phyloP scores from a whole-genome alignment of 2,329 filamentous ascomycete species.

The Calonectria naviculata region DNA sequence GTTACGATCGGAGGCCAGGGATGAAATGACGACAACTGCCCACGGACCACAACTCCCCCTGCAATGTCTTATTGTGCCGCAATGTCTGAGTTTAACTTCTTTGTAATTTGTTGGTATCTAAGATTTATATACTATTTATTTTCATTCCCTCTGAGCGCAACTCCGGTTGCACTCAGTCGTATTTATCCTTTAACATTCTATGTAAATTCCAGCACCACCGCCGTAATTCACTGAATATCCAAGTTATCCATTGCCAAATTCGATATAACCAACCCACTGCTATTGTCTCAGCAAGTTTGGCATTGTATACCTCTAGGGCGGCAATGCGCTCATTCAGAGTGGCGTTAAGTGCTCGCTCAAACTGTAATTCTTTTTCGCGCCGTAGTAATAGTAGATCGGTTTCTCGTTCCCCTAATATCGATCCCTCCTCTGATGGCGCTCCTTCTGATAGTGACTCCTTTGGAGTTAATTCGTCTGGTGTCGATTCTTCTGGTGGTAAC shows the following conservation, averaged over 20 bases:
- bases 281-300: background rate
- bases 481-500: too few species aligned
- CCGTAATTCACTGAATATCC: background rate
- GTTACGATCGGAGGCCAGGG: too few species aligned
- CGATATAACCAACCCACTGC: background rate
- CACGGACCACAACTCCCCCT: too few species aligned
- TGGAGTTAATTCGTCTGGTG: too few species aligned
- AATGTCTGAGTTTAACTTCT: too few species aligned
- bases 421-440: background rate
- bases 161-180: background rate
- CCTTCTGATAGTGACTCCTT: background rate
- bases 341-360: background rate
- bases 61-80: too few species aligned
- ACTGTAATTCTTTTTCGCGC: background rate
- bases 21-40: too few species aligned
- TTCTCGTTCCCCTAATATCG: too few species aligned
- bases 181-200: background rate
- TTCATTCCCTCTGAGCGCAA: background rate
- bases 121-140: too few species aligned
- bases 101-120: too few species aligned
- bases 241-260: background rate
- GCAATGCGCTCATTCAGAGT: background rate
- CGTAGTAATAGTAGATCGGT: background rate
- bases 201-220: background rate
- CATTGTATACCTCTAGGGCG: background rate